A percentile compares a stretch with the other conserved stretches of the same genome.
These are phyloP conservation scores for Stephanodiscus minutulus DNA, from an alignment of 108 stramenopile genomes.

Conservation along the genomic window DNA sequence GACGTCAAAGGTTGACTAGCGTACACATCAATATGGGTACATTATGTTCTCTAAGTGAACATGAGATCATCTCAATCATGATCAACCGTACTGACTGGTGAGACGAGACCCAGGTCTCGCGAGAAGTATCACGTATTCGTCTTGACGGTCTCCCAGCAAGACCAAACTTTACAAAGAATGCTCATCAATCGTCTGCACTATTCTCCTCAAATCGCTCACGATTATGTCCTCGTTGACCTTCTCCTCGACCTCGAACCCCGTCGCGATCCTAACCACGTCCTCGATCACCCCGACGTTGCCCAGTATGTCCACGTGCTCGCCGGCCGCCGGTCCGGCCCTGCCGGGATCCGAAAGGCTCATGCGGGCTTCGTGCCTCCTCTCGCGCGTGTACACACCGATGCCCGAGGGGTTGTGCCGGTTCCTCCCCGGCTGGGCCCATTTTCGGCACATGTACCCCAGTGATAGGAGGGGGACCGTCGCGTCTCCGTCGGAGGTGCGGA, in stretches of 20 bases:
- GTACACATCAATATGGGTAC: too few relatives aligned
- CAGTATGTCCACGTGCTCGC: constrained; percentile 90
- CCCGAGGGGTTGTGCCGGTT: constrained; percentile 74
- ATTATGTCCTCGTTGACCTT: constrained; percentile 45
- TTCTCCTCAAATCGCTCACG: constrained; percentile 50
- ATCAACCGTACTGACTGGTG: too few relatives aligned
- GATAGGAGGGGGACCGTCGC: constrained; percentile 82
- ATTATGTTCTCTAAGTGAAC: too few relatives aligned
- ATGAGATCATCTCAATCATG: too few relatives aligned
- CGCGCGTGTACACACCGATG: constrained; percentile 64
- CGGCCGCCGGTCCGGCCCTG: constrained; percentile 71
- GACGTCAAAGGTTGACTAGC: constrained; percentile 6
- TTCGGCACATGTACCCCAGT: constrained; percentile 86
- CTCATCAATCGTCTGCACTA: constrained; percentile 37
- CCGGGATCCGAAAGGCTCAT: constrained; percentile 68
- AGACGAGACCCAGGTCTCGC: too few relatives aligned
- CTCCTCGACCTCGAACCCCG: constrained; percentile 57
- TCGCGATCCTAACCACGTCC: constrained; percentile 79
- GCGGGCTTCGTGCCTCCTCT: constrained; percentile 65
- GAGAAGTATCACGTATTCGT: too few relatives aligned
- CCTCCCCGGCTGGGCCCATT: constrained; percentile 55
- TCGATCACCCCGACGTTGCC: constrained; percentile 78
- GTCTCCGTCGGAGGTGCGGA: constrained; percentile 79
- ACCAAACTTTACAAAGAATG: constrained; percentile 24
- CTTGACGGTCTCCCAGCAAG: too few relatives aligned